Percentiles rank a stretch among this genome's conserved stretches.
Evolutionary conservation across 371 early-diverging fungal genomes (phyloP).

Genomic region (Haplosporangium sp.): DNA sequence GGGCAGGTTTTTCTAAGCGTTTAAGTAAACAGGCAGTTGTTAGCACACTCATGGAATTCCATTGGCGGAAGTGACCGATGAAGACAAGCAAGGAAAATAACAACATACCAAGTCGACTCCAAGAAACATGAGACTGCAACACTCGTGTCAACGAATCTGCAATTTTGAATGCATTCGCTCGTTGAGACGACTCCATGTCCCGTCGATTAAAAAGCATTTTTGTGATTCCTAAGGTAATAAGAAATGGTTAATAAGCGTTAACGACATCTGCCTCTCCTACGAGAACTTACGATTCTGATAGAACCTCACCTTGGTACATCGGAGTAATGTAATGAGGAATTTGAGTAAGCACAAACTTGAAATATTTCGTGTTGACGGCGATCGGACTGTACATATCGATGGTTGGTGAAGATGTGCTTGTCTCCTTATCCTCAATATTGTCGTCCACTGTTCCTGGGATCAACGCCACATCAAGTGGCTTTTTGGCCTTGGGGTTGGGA

Average conservation of each 20-base stretch:
- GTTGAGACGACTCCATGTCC: conserved; percentile 63
- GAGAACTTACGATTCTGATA: background rate
- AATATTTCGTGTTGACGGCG: conserved; percentile 75
- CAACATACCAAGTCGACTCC: conserved; percentile 54
- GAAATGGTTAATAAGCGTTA: background rate
- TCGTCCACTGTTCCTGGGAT: conserved; percentile 34
- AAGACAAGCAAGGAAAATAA: background rate
- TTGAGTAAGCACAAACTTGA: conserved; percentile 73
- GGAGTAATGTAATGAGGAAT: conserved; percentile 73
- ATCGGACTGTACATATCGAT: conserved; percentile 66
- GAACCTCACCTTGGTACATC: conserved; percentile 71
- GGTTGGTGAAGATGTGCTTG: conserved; percentile 29
- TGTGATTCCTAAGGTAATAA: conserved; percentile 60
- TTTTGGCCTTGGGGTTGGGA: conserved; percentile 42
- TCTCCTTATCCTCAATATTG: conserved; percentile 26
- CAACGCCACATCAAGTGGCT: conserved; percentile 17
- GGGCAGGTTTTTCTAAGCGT: background rate
- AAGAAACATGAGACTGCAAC: conserved; percentile 63
- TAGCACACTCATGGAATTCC: background rate
- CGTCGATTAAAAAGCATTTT: conserved; percentile 76
- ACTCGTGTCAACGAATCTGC: conserved; percentile 64
- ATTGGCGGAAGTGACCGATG: background rate
- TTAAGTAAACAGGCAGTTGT: background rate
- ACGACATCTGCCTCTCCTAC: too few species aligned
- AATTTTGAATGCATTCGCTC: conserved; percentile 68